Evolutionary conservation across 345 rosid genomes (phyloP).

Genomic region (Lagerstroemia speciosa): DNA sequence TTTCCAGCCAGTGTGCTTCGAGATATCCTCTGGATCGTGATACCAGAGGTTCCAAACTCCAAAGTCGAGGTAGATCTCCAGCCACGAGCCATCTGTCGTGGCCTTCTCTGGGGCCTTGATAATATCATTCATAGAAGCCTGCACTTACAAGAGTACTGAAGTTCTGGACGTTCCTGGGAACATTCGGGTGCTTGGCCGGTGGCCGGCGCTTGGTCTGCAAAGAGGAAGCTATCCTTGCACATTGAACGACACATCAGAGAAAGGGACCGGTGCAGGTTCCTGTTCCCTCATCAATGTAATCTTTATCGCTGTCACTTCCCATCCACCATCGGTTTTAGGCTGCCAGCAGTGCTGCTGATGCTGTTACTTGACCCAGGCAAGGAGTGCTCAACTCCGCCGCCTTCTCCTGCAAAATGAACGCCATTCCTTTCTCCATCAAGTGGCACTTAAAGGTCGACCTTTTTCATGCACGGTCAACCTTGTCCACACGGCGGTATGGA

Average conservation of each 20-base stretch:
- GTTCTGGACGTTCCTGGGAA: slow-evolving; percentile 43
- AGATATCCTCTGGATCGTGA: slow-evolving; percentile 32
- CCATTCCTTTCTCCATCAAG: too few relatives aligned
- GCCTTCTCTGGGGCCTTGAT: slow-evolving; percentile 29
- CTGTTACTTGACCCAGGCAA: slow-evolving; percentile 21
- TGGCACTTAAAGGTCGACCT: too few relatives aligned
- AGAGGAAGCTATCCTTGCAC: slow-evolving; percentile 4
- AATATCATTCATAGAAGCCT: slow-evolving; percentile 49
- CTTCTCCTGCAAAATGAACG: slow-evolving; percentile 32
- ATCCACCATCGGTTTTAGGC: slow-evolving; percentile 16
- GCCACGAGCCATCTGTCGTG: slow-evolving; percentile 25
- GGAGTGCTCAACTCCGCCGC: slow-evolving; percentile 16
- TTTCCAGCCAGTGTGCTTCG: slow-evolving; percentile 27
- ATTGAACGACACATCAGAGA: slow-evolving; percentile 25
- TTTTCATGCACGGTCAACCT: too few relatives aligned
- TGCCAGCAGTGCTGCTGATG: slow-evolving; percentile 15
- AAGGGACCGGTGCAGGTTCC: slow-evolving; percentile 20
- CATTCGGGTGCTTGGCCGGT: too few relatives aligned
- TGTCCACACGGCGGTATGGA: too few relatives aligned
- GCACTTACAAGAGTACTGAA: slow-evolving; percentile 39
- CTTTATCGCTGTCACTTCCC: too few relatives aligned
- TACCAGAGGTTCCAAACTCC: slow-evolving; percentile 43
- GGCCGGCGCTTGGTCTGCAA: slow-evolving; percentile 34
- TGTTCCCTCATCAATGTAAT: too few relatives aligned
- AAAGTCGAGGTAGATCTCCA: slow-evolving; percentile 45